Evolutionary conservation across 495 filamentous ascomycete genomes (phyloP).

Genomic region (Lindgomyces ingoldianus): DNA sequence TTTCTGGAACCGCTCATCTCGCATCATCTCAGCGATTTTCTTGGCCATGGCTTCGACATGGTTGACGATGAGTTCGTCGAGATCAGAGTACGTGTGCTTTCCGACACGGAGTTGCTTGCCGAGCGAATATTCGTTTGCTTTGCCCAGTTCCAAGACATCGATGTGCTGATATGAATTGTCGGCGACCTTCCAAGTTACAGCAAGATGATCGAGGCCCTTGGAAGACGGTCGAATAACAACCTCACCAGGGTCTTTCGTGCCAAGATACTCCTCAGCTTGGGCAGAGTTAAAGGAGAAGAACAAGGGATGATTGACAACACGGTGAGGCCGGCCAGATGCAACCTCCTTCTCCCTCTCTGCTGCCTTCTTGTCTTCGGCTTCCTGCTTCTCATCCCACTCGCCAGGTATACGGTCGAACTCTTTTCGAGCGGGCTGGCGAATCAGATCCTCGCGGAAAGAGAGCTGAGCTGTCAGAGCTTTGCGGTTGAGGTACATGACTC

Average conservation of each 20-base stretch:
- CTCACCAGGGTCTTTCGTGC: conserved; percentile 79
- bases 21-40: conserved; percentile 95
- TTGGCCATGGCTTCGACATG: conserved; percentile 96
- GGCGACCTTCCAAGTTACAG: conserved; percentile 97
- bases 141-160: conserved; percentile 93
- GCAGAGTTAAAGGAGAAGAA: conserved; percentile 90
- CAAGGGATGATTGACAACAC: conserved; percentile 94
- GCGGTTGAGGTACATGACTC: conserved; percentile 80
- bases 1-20: conserved; percentile 85
- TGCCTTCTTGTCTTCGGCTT: conserved; percentile 72
- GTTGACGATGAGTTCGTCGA: conserved; percentile 95
- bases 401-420: conserved; percentile 67
- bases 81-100: conserved; percentile 87
- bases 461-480: conserved; percentile 79
- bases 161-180: conserved; percentile 95
- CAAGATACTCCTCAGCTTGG: conserved; percentile 92
- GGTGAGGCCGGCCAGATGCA: conserved; percentile 73
- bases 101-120: conserved; percentile 81
- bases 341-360: conserved; percentile 77
- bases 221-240: conserved; percentile 94
- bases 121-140: conserved; percentile 92
- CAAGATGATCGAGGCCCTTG: conserved; percentile 90
- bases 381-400: conserved; percentile 84
- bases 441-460: conserved; percentile 75
- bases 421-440: conserved; percentile 67